These are phyloP conservation scores for Trichothecium sympodiale DNA, from an alignment of 2,329 filamentous ascomycete species.

Conservation along the genomic window DNA sequence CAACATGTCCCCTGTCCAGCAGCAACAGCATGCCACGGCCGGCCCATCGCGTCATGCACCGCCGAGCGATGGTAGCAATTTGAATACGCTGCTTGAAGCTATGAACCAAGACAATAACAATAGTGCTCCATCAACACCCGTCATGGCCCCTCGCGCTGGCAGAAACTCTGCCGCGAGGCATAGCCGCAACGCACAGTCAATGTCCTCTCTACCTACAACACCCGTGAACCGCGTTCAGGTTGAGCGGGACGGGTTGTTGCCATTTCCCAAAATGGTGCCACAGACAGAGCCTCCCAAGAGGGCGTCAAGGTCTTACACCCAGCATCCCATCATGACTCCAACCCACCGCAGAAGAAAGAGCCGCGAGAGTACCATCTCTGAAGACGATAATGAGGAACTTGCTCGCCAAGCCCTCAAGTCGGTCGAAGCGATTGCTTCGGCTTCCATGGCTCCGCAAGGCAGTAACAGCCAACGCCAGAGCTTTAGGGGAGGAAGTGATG, in stretches of 20 bases:
- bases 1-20: slow-evolving; percentile 30
- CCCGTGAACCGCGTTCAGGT: slow-evolving; percentile 45
- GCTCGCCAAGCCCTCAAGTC: slow-evolving; percentile 42
- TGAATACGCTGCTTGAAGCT: slow-evolving; percentile 73
- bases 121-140: slow-evolving; percentile 64
- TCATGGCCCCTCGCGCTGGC: slow-evolving; percentile 31
- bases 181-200: slow-evolving; percentile 64
- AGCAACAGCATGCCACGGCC: slow-evolving; percentile 33
- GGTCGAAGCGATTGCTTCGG: slow-evolving; percentile 34
- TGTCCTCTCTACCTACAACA: slow-evolving; percentile 76
- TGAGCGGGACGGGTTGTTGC: slow-evolving; percentile 42
- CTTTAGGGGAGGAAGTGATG: slow-evolving; percentile 15
- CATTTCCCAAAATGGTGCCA: slow-evolving; percentile 51
- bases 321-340: slow-evolving; percentile 29
- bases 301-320: slow-evolving; percentile 13
- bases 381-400: slow-evolving; percentile 49
- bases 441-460: slow-evolving; percentile 16
- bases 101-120: slow-evolving; percentile 55
- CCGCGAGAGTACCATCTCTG: slow-evolving; percentile 78
- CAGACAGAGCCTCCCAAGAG: slow-evolving; percentile 45
- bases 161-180: slow-evolving; percentile 44
- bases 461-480: slow-evolving; percentile 13
- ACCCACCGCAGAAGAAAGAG: slow-evolving; percentile 47
- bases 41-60: slow-evolving; percentile 31
- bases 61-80: slow-evolving; percentile 46